phyloP scores from a whole-genome alignment of 2,329 filamentous ascomycete species.

The Calonectria montana region DNA sequence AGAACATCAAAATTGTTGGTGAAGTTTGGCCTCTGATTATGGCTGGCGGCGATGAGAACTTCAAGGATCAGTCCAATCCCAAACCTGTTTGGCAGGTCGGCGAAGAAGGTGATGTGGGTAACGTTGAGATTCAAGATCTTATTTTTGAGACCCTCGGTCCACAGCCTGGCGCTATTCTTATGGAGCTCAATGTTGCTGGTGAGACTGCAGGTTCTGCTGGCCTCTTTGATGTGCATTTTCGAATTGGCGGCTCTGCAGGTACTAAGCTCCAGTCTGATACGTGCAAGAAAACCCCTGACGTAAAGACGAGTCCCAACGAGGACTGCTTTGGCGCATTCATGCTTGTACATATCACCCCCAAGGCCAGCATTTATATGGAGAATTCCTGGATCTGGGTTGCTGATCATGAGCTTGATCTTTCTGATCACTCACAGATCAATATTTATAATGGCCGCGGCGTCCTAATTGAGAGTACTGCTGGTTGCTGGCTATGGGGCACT shows the following conservation, averaged over 20 bases:
- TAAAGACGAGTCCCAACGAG: slow-evolving; percentile 69
- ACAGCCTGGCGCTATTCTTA: slow-evolving; percentile 87
- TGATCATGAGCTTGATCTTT: slow-evolving; percentile 87
- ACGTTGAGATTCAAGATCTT: slow-evolving; percentile 88
- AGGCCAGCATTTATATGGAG: slow-evolving; percentile 81
- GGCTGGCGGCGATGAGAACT: slow-evolving; percentile 77
- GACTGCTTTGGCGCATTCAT: slow-evolving; percentile 81
- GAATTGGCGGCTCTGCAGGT: slow-evolving; percentile 87
- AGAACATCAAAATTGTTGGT: slow-evolving; percentile 87
- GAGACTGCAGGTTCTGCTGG: slow-evolving; percentile 75
- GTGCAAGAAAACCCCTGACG: slow-evolving; percentile 80
- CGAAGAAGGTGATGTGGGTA: slow-evolving; percentile 78
- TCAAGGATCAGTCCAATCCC: slow-evolving; percentile 80
- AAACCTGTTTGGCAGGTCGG: slow-evolving; percentile 88
- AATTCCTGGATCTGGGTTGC: slow-evolving; percentile 93
- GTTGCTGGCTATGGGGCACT: slow-evolving; percentile 86
- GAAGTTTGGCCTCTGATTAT: slow-evolving; percentile 94
- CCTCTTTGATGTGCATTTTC: slow-evolving; percentile 97
- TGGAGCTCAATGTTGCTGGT: slow-evolving; percentile 89
- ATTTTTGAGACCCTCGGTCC: slow-evolving; percentile 87
- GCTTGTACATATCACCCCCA: slow-evolving; percentile 72
- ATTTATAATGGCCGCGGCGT: slow-evolving; percentile 91
- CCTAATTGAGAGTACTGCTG: slow-evolving; percentile 78
- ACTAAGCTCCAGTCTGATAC: slow-evolving; percentile 83
- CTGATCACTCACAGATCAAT: slow-evolving; percentile 81